Base-by-base conservation (phyloP, 768 basidiomycete species). In the Harrya chromipes region DNA sequence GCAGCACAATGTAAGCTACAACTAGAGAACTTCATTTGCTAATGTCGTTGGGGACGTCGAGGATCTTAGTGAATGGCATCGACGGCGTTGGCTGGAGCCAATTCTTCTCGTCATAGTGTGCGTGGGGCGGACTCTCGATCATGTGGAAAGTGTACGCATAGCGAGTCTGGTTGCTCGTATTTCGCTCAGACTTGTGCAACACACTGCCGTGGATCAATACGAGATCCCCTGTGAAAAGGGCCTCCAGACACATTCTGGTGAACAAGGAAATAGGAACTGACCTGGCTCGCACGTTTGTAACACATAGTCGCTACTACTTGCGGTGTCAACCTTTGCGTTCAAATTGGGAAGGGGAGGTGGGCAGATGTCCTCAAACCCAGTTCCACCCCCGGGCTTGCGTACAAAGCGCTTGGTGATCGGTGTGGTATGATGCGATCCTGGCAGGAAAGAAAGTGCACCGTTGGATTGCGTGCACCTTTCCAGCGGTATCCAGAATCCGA, bases 71-170 rank as follows among this genome's bases (percentile, higher is more conserved):
- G 70, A 97, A 97, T 2, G 94, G 90, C 85, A 90, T 86, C 12
- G 74, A 79, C 10, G 72, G 55, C 4, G 92, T 92, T 1, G 94
- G 93, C 64, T 98, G 94, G 50, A 97, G 72, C 94, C 94, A 97
- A 63, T 97, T 97, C 80, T 90, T 90, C 60, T 82, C 78, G 53
- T 97, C 95, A 50, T 94, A 97, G 35, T 63, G 69, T 7, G 83
- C 87, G 58, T 77, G 70, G 20, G 81, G 85, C 35, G 78, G 77
- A 17, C 79, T 85, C 60, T 95, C 90, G 41, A 93, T 85, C 90
- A 92, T 91, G 58, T 93, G 94, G 68, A 97, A 97, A 0, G 97
- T 98, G 65, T 98, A 99, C 24, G 94, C 94, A 56, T 84, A 90
- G 47, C 97, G 79, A 2, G 91, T 91, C 53, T 84, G 76, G 19